phyloP scores from a whole-genome alignment of 305 asterid genomes.

The Solanum aculeatissimum region DNA sequence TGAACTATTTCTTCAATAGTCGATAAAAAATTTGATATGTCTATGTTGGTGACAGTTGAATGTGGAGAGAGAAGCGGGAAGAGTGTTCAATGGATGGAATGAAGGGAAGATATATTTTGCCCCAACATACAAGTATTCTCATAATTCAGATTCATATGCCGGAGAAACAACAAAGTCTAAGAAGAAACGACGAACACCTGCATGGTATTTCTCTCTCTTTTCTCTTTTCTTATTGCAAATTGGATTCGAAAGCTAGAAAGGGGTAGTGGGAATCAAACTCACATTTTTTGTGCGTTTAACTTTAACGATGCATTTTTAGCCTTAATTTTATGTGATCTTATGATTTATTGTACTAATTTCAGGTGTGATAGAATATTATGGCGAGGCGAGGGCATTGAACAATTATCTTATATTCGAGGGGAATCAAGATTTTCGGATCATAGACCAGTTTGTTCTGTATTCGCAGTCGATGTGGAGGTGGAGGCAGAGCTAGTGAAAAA shows the following conservation, averaged over 20 bases:
- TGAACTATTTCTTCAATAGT: not conserved
- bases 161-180: conserved; percentile 74
- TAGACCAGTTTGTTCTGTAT: conserved; percentile 56
- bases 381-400: conserved; percentile 47
- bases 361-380: conserved; percentile 73
- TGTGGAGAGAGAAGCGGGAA: conserved; percentile 62
- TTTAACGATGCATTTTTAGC: not conserved
- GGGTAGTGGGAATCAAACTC: not conserved
- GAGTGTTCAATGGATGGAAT: conserved; percentile 75
- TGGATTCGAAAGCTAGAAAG: not conserved
- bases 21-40: not conserved
- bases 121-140: conserved; percentile 82
- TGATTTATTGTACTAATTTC: not conserved
- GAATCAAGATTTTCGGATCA: conserved; percentile 74
- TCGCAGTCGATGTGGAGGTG: conserved; percentile 37
- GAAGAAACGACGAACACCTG: conserved; percentile 85
- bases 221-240: too few relatives aligned
- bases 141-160: conserved; percentile 74
- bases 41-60: conserved; percentile 34
- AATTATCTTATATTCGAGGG: conserved; percentile 43
- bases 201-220: conserved; percentile 32
- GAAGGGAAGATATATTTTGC: conserved; percentile 81
- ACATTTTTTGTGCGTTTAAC: not conserved
- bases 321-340: not conserved
- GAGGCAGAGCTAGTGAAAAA: conserved; percentile 36